phyloP scores from a whole-genome alignment of 2,329 filamentous ascomycete genomes.

The Fusarium clavum region DNA sequence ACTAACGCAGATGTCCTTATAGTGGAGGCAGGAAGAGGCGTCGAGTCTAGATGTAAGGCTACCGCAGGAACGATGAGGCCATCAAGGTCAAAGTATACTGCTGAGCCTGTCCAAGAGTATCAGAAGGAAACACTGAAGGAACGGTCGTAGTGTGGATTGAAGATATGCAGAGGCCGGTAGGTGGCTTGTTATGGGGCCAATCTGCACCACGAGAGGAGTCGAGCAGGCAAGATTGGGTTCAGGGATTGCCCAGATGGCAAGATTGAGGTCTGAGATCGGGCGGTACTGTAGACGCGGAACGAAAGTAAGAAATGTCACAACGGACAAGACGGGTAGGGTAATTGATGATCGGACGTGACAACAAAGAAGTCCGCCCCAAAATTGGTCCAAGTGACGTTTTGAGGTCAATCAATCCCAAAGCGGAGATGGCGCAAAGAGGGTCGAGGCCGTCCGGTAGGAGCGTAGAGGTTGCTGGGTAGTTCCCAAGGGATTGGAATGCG shows the following conservation, averaged over 20 bases:
- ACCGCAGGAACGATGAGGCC: constrained; percentile 30
- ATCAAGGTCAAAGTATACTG: constrained; percentile 24
- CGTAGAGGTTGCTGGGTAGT: constrained; percentile 31
- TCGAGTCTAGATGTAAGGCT: constrained; percentile 43
- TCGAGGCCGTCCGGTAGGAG: constrained; percentile 31
- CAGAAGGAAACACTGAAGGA: background rate
- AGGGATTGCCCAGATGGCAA: constrained; percentile 18
- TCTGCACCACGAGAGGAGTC: constrained; percentile 12
- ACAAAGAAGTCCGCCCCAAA: constrained; percentile 21
- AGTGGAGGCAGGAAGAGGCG: constrained; percentile 40
- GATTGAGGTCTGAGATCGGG: constrained; percentile 14
- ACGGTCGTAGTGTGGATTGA: constrained; percentile 23
- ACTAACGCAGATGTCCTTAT: constrained; percentile 39
- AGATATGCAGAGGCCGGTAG: constrained; percentile 30
- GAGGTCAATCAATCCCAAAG: constrained; percentile 37
- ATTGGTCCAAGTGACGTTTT: constrained; percentile 34
- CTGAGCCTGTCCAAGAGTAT: constrained; percentile 11
- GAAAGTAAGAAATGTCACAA: constrained; percentile 18
- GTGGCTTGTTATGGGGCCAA: constrained; percentile 37
- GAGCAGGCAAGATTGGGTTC: constrained; percentile 19
- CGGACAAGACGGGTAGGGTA: constrained; percentile 25
- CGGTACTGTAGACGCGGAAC: constrained; percentile 12
- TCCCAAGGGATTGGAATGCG: constrained; percentile 44
- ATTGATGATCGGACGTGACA: constrained; percentile 23
- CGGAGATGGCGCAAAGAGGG: constrained; percentile 35